Evolutionary conservation across 371 early-diverging fungal genomes (phyloP), one percentile per base, ranked within the genome.

Genomic region (Mucor irregularis): DNA sequence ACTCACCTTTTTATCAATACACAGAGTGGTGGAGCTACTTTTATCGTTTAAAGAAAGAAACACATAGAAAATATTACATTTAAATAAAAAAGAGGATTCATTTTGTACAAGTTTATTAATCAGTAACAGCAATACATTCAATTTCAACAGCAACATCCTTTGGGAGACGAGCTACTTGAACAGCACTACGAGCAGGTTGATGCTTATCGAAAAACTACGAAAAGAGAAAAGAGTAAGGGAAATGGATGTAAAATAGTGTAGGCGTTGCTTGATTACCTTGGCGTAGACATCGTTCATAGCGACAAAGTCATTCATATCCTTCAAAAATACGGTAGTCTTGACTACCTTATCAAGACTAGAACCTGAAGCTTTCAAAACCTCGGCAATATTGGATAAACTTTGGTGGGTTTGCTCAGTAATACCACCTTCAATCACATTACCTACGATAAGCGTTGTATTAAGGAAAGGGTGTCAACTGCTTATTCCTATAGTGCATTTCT

Each of bases 281-380:
- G 68, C 82, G 62, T 95, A 95, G 44, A 89, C 81, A 57, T 87
- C 84, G 72, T 96, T 96, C 86, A 96, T 88, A 10, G 81, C 78
- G 8, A 66, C 83, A 74, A 94, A 96, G 68, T 94, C 90, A 66
- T 92, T 90, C 84, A 92, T 87, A 56, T 90, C 87, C 78, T 90
- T 89, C 47, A 96, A 73, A 73, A 92, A 96, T 31, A 95, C 95
- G 21, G 94, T 95, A 34, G 93, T 92, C 81, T 96, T 96, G 74
- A 93, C 85, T 10, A 94, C 89, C 44, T 89, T 78, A 43, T 88
- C 73, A 11, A 96, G 71, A 49, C 81, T 71, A 38, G 92, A 86
- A 34, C 87, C 85, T 34, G 93, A 76, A 2, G 84, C 93, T 61
- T 85, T 75, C 21, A 97, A 73, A 11, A 97, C 88, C 9, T 84